Conservation (phyloP, 495 filamentous ascomycete species). For the Penicillium longicatenatum region DNA sequence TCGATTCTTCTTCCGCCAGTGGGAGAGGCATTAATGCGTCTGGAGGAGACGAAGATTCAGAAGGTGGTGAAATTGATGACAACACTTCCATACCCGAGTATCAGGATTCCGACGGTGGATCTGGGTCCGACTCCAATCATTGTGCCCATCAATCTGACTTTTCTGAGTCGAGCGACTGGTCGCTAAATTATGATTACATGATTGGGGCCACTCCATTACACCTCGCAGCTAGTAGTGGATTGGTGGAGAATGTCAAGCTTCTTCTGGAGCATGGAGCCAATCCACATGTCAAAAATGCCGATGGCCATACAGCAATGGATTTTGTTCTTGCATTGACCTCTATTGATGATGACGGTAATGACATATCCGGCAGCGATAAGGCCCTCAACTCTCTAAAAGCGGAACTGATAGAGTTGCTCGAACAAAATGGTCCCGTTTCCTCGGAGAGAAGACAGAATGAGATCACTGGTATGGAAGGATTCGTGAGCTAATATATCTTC, state of each 20-base stretch:
- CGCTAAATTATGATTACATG: neutral
- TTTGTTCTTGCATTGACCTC: neutral
- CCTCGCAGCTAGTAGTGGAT: neutral
- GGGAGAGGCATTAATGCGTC: too few relatives aligned
- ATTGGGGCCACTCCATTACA: slow-evolving; percentile 10
- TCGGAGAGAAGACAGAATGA: too few relatives aligned
- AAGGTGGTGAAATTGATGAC: neutral
- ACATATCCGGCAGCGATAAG: too few relatives aligned
- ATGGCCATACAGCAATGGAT: slow-evolving; percentile 6
- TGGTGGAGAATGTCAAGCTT: slow-evolving; percentile 9
- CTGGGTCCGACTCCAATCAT: neutral
- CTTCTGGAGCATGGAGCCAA: slow-evolving; percentile 8
- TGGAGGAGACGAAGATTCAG: too few relatives aligned
- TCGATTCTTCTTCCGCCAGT: too few relatives aligned
- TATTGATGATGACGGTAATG: neutral
- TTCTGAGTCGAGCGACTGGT: too few relatives aligned
- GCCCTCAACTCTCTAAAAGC: neutral
- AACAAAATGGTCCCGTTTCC: neutral
- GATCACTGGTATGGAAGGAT: too few relatives aligned
- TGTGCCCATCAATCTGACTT: too few relatives aligned
- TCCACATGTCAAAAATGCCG: slow-evolving; percentile 5
- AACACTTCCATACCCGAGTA: neutral
- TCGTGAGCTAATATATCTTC: too few relatives aligned
- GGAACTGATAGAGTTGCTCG: neutral
- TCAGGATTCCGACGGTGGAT: neutral